These are phyloP conservation scores for Dentipellis fragilis DNA, from an alignment of 768 basidiomycete species.

Conservation along the genomic window DNA sequence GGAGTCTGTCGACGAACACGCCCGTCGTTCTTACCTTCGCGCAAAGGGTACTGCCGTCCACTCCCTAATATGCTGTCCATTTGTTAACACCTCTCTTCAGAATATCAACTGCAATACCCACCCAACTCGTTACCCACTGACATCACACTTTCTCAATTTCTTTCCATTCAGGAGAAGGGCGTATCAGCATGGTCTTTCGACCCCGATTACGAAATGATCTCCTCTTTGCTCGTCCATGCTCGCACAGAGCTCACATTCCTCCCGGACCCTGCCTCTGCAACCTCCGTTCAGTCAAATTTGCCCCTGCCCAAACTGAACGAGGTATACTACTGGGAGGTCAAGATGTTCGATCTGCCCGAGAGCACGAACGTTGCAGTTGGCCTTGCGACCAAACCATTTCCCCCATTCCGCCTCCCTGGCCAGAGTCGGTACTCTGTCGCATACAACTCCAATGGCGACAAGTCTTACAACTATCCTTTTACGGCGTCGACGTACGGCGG, in stretches of 20 bases:
- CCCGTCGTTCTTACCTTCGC: slow-evolving; percentile 62
- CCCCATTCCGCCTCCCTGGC: slow-evolving; percentile 87
- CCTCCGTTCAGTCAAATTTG: slow-evolving; percentile 92
- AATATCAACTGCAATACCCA: slow-evolving; percentile 78
- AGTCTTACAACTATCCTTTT: slow-evolving; percentile 96
- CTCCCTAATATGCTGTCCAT: slow-evolving; percentile 1
- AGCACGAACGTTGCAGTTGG: slow-evolving; percentile 87
- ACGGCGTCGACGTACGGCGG: slow-evolving; percentile 78
- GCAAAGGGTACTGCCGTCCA: slow-evolving; percentile 66
- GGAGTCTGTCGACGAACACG: slow-evolving; percentile 62
- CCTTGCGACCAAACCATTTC: slow-evolving; percentile 94
- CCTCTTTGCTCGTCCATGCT: slow-evolving; percentile 86
- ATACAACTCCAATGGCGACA: slow-evolving; percentile 94
- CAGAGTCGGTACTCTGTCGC: slow-evolving; percentile 81
- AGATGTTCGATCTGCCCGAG: slow-evolving; percentile 94
- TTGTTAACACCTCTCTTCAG: slow-evolving; percentile 27
- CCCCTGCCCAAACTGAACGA: slow-evolving; percentile 97
- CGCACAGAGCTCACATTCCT: slow-evolving; percentile 98
- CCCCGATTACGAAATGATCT: slow-evolving; percentile 93
- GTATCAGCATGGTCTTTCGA: slow-evolving; percentile 99
- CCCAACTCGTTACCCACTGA: slow-evolving; percentile 97
- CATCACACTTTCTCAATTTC: slow-evolving; percentile 96
- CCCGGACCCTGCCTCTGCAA: slow-evolving; percentile 88
- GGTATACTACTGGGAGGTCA: slow-evolving; percentile 99
- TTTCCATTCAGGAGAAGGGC: slow-evolving; percentile 98